These are phyloP conservation scores for Monosporozyma solicola DNA, from an alignment of 805 yeast genomes.

Conservation along the genomic window DNA sequence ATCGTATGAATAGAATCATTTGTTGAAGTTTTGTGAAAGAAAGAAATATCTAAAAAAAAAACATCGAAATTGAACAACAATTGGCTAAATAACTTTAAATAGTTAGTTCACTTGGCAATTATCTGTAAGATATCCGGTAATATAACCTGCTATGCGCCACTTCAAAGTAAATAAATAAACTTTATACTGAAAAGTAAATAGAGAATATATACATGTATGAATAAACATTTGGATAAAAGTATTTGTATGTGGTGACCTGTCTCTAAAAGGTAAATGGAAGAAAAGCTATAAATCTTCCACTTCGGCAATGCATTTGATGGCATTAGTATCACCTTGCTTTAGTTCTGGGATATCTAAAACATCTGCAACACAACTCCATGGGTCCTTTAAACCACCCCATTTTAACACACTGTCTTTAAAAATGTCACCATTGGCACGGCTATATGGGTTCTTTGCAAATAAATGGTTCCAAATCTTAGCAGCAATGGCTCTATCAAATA, in stretches of 20 bases:
- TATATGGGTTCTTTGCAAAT: slow-evolving; percentile 62
- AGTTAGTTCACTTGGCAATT: not conserved
- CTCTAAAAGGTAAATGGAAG: not conserved
- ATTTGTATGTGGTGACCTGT: not conserved
- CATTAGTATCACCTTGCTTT: slow-evolving; percentile 55
- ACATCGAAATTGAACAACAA: too few relatives aligned
- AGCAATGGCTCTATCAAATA: slow-evolving; percentile 89
- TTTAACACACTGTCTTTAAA: slow-evolving; percentile 61
- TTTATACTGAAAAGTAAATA: not conserved
- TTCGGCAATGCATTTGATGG: slow-evolving; percentile 51
- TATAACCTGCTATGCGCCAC: not conserved
- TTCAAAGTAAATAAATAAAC: not conserved
- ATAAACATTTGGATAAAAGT: not conserved
- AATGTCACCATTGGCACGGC: slow-evolving; percentile 63
- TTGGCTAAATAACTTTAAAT: too few relatives aligned
- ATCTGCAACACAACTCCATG: slow-evolving; percentile 79
- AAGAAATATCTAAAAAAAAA: too few relatives aligned
- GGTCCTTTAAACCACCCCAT: slow-evolving; percentile 93
- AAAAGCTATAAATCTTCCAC: slow-evolving; percentile 11
- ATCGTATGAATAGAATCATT: too few relatives aligned
- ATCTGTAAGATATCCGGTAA: too few relatives aligned
- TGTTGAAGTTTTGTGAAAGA: too few relatives aligned
- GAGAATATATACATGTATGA: not conserved
- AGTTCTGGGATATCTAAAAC: slow-evolving; percentile 59
- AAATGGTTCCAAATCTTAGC: slow-evolving; percentile 71